Percentiles rank a stretch among this genome's conserved stretches.
Conservation (phyloP, 352 stramenopile species). For the Pythium periplocum region DNA sequence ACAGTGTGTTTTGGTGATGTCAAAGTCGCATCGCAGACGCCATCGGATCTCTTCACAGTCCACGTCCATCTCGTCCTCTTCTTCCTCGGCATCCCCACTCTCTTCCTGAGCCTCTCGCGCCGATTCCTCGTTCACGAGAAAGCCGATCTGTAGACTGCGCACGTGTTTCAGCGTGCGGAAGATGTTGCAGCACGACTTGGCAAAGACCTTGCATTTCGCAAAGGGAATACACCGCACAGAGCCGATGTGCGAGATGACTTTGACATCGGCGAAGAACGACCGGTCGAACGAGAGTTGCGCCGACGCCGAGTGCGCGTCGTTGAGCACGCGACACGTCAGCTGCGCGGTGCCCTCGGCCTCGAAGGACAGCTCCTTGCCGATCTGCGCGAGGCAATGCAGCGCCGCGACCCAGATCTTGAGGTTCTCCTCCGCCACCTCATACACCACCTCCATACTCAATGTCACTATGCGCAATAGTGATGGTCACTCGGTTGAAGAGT, state of each 20-base stretch:
- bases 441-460: slow-evolving; percentile 54
- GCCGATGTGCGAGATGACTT: slow-evolving; percentile 10
- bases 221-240: slow-evolving; percentile 20
- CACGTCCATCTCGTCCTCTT: slow-evolving; percentile 43
- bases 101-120: slow-evolving; percentile 15
- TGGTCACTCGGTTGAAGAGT: no score
- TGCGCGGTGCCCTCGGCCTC: slow-evolving; percentile 48
- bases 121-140: slow-evolving; percentile 44
- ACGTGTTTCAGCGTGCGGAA: slow-evolving; percentile 84
- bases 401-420: slow-evolving; percentile 74
- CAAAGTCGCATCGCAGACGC: slow-evolving; percentile 71
- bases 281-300: slow-evolving; percentile 53
- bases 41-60: slow-evolving; percentile 67
- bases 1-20: slow-evolving; percentile 83
- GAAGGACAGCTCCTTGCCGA: slow-evolving; percentile 75
- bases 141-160: slow-evolving; percentile 57
- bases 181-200: slow-evolving; percentile 72
- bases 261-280: slow-evolving; percentile 54
- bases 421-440: slow-evolving; percentile 69
- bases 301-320: slow-evolving; percentile 80
- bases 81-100: slow-evolving; percentile 9
- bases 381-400: slow-evolving; percentile 70
- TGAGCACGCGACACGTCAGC: slow-evolving; percentile 68
- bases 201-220: slow-evolving; percentile 73
- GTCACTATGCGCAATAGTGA: no score